A percentile compares a stretch with the other conserved stretches of the same genome.
phyloP scores from a whole-genome alignment of 176 grass and related monocot species.

The Rhynchospora breviuscula region DNA sequence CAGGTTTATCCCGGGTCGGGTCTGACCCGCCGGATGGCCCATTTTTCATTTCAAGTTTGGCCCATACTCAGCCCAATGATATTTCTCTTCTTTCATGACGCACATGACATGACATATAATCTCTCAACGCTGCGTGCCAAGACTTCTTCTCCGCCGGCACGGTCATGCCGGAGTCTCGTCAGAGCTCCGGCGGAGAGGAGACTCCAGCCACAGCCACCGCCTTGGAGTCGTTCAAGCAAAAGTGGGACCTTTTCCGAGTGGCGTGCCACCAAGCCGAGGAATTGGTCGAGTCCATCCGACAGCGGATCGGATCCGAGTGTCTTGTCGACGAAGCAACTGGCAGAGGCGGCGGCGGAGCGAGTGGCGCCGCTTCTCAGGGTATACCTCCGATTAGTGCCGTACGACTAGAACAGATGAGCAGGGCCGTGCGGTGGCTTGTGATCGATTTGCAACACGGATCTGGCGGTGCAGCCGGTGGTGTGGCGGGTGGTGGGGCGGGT shows the following conservation, averaged over 20 bases:
- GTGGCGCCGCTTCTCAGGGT: constrained; percentile 19
- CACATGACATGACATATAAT: constrained; percentile 54
- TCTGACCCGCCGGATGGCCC: no score
- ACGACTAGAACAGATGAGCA: constrained; percentile 85
- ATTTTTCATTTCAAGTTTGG: no score
- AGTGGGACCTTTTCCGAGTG: constrained; percentile 77
- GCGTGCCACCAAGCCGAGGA: constrained; percentile 79
- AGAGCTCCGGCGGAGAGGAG: constrained; percentile 39
- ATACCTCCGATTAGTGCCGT: constrained; percentile 72
- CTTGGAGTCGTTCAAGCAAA: constrained; percentile 79
- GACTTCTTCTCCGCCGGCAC: constrained; percentile 60
- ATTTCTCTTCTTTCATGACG: no score
- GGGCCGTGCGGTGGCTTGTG: constrained; percentile 71
- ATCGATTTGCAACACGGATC: constrained; percentile 69
- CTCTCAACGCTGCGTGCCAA: constrained; percentile 58
- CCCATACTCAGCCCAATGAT: no score
- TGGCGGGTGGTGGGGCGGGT: background rate
- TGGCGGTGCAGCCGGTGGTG: constrained; percentile 26
- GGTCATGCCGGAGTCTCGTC: constrained; percentile 42
- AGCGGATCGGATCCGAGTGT: constrained; percentile 81
- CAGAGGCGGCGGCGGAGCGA: background rate
- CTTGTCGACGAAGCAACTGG: constrained; percentile 85
- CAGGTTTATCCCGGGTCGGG: no score
- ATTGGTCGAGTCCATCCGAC: constrained; percentile 74
- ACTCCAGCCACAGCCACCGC: constrained; percentile 47